Conservation (phyloP, 345 rosid genomes). For the Populus davidiana region DNA sequence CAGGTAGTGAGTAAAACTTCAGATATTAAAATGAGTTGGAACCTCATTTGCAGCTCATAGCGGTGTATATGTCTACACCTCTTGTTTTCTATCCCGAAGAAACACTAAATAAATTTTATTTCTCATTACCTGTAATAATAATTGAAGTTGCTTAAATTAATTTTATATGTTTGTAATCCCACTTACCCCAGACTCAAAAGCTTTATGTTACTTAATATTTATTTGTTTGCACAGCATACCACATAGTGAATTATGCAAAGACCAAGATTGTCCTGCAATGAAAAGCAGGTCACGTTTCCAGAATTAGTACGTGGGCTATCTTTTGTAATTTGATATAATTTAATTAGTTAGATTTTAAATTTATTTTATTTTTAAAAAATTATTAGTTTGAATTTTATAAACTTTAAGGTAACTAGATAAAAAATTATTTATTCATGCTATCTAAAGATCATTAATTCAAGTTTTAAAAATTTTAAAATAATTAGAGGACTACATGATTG, state of each 20-base stretch:
- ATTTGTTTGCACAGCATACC: background rate
- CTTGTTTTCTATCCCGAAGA: background rate
- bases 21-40: background rate
- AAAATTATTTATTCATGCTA: too few relatives aligned
- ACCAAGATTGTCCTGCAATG: background rate
- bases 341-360: too few relatives aligned
- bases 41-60: constrained; percentile 73
- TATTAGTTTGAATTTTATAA: too few relatives aligned
- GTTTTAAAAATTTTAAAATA: too few relatives aligned
- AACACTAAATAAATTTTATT: background rate
- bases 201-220: too few relatives aligned
- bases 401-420: too few relatives aligned
- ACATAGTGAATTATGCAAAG: background rate
- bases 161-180: background rate
- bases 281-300: too few relatives aligned
- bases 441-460: accelerated
- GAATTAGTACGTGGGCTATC: accelerated
- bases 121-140: background rate
- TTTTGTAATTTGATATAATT: accelerated
- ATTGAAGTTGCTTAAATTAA: background rate
- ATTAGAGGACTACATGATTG: accelerated
- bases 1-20: constrained; percentile 6
- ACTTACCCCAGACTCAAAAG: background rate
- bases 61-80: constrained; percentile 42
- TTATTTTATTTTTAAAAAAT: too few relatives aligned